Base-by-base conservation (phyloP, 1,284 basidiomycete genomes). In the Uromyces viciae-fabae region DNA sequence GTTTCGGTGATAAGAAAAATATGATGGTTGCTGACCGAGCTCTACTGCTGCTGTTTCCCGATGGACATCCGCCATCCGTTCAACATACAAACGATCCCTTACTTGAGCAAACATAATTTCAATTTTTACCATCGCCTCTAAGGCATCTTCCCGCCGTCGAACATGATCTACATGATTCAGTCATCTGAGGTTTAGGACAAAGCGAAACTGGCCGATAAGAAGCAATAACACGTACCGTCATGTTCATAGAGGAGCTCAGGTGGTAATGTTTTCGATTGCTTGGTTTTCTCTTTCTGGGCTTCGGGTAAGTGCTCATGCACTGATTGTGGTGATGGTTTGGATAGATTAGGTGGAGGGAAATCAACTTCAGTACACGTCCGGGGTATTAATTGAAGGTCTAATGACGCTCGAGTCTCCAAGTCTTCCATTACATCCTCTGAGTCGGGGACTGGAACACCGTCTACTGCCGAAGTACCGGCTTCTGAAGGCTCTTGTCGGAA, bases 41-140 rank as follows among this genome's bases (percentile, higher is more conserved):
- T 88, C 82, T 58, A 90, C 86, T 86, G 88, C 88, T 38, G 88
- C 87, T 81, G 88, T 87, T 84, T 90, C 89, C 46, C 86, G 85
- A 28, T 87, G 87, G 58, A 89, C 87, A 82, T 90, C 89, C 75
- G 88, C 87, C 84, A 89, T 87, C 5, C 89, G 84, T 83, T 90
- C 89, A 43, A 89, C 84, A 83, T 89, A 90, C 28, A 90, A 86
- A 49, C 87, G 86, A 84, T 90, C 89, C 36, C 89, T 84, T 58
- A 90, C 83, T 46, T 87, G 86, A 0, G 89, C 89, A 82, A 89
- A 89, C 49, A 88, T 88, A 83, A 90, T 86, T 84, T 90, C 89
- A 68, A 90, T 88, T 82, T 86, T 87, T 28, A 89, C 86, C 36
- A 90, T 84, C 0, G 87, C 87, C 62, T 88, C 88, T 83, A 89